Base-by-base conservation (phyloP, 257 asterid species). In the Nicotiana tomentosiformis region DNA sequence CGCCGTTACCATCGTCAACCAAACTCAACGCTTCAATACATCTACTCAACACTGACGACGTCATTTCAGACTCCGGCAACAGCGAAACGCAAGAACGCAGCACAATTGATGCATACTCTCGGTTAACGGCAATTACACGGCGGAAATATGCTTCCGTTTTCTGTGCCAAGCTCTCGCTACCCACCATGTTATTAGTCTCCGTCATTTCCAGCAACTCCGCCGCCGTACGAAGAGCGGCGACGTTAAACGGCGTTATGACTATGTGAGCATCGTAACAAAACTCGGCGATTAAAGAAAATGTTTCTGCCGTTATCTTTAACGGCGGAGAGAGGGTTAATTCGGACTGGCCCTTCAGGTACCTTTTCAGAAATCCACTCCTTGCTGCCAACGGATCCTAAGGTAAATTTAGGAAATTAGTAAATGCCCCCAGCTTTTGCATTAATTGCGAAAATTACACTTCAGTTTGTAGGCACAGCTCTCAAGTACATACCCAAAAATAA, bases 301-400 rank as follows among this genome's bases (percentile, higher is more conserved):
- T 90, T 77, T 87, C 93, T 3, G 95, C 84, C 89, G 97, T 93
- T 90, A 94, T 92, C 61, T 90, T 90, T 80, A 94, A 90, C 92
- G 96, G 94, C 39, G 98, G 98, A 2, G 97, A 85, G 81, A 95
- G 91, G 86, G 89, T 92, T 86, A 95, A 84, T 89, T 94, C 93
- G 10, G 97, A 79, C 65, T 88, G 32, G 26, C 85, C 86, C 17
- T 51, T 79, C 1, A 94, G 90, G 58, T 84, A 92, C 66, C 92
- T 94, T 87, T 87, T 87, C 82, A 95, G 66, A 76, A 89, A 90
- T 82, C 89, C 86, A 77, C 98, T 92, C 87, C 85, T 89, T 23
- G 92, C 87, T 14, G 81, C 85, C 86, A 95, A 82, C 66, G 91
- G 87, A 17, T 86, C 96, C 99, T 95, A 91, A 20, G 56, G 66